Evolutionary conservation across 257 asterid species (phyloP), one percentile per base, ranked within the genome.

Genomic region (Gentiana macrophylla): DNA sequence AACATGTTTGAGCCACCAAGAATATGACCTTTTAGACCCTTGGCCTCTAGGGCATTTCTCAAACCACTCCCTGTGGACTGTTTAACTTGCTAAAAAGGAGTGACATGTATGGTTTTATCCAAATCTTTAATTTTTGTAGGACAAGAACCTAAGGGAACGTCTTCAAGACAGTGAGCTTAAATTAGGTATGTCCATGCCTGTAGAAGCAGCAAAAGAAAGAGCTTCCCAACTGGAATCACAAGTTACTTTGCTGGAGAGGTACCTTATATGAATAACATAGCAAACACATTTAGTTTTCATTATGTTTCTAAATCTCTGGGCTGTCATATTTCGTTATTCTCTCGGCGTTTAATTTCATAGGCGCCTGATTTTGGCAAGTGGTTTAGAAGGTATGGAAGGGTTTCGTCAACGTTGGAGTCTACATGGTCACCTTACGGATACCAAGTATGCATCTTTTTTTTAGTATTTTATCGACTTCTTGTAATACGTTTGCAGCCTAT

Each of bases 401-500:
- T 84, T 83, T 69, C 81, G 93, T 57, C 95, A 84, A 66, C 82
- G 97, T 72, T 89, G 97, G 95, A 89, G 94, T 73, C 70, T 86
- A 60, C 95, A 89, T 7, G 97, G 95, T 44, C 86, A 84, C 57
- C 82, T 89, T 57, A 76, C 81, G 3, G 97, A 89, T 75, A 77
- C 88, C 77, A 81, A 77, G 97, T 89, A 89, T 66, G 59, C 45
- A 10, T 15, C 24, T 41, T 41, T 41, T 41, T 41, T 41, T 10
- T 10, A 10, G 9, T 41, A 10, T 41, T 41, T 41, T 41, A 5
- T 41, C 46, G 4, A 41, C 46, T 41, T 38, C 44, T 38, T 41
- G 46, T 41, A 10, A 41, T 41, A 41, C 8, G 8, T 41, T 41
- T 41, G 46, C 46, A 41, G 46, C 9, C 9, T 5, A 10, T 41